A percentile compares a stretch with the other conserved stretches of the same genome.
These are phyloP conservation scores for Eucalyptus albens DNA, from an alignment of 345 rosid genomes.

Conservation along the genomic window DNA sequence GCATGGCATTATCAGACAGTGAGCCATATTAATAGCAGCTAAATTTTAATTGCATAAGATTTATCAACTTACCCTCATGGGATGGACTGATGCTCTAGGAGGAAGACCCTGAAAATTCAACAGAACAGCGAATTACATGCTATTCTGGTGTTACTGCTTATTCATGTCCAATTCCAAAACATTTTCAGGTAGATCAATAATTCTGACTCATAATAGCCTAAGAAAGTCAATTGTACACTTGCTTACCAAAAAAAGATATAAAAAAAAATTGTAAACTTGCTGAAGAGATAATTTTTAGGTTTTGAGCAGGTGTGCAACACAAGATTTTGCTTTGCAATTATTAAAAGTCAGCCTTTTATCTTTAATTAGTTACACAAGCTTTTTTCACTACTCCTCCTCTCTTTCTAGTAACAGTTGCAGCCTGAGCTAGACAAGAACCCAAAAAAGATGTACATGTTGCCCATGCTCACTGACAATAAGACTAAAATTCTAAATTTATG, in stretches of 20 bases:
- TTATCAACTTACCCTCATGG: constrained; percentile 90
- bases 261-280: not conserved
- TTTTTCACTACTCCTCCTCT: not conserved
- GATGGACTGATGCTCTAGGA: constrained; percentile 97
- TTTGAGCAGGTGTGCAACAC: not conserved
- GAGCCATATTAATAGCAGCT: not conserved
- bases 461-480: not conserved
- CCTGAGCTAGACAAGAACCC: not conserved
- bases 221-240: not conserved
- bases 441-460: not conserved
- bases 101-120: constrained; percentile 72
- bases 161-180: not conserved
- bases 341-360: not conserved
- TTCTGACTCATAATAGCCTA: not conserved
- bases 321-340: not conserved
- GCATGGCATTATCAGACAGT: not conserved
- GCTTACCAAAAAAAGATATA: not conserved
- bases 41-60: not conserved
- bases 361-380: not conserved
- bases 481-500: not conserved
- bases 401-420: not conserved
- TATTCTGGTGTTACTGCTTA: not conserved
- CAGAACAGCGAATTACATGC: not conserved
- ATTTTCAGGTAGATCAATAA: not conserved
- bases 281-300: not conserved